Conservation (phyloP, 2,329 filamentous ascomycete species). For the Podosphaera fusca region DNA sequence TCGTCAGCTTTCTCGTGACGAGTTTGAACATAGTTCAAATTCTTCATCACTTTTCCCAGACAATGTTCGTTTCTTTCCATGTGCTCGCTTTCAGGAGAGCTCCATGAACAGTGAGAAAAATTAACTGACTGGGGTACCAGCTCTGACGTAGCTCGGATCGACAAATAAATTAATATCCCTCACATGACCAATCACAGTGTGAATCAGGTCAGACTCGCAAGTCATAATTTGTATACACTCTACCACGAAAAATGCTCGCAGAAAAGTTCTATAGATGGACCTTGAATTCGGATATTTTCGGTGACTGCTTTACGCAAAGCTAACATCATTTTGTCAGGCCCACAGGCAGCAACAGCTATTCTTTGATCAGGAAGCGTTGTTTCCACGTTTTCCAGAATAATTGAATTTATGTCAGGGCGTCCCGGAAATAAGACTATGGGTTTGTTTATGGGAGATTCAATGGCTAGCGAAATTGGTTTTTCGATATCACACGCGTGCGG, state of each 20-base stretch:
- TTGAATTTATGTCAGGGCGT: conserved; percentile 19
- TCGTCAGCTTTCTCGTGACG: too few species aligned
- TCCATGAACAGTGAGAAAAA: too few species aligned
- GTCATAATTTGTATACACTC: not conserved
- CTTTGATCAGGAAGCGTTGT: conserved; percentile 17
- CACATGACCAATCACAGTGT: too few species aligned
- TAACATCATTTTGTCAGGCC: conserved; percentile 22
- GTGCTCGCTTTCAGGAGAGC: too few species aligned
- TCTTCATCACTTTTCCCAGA: too few species aligned
- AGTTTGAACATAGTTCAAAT: too few species aligned
- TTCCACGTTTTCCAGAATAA: conserved; percentile 19
- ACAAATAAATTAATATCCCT: too few species aligned
- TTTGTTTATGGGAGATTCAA: conserved; percentile 1
- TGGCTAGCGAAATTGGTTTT: not conserved
- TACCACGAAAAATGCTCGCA: conserved; percentile 17
- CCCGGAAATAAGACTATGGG: conserved; percentile 12
- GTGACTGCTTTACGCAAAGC: conserved; percentile 22
- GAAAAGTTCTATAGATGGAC: conserved; percentile 25
- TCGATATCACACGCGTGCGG: not conserved
- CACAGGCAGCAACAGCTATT: conserved; percentile 25
- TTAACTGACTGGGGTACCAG: too few species aligned
- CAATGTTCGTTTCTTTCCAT: too few species aligned
- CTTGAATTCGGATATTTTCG: conserved; percentile 20
- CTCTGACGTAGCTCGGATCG: too few species aligned
- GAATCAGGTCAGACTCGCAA: too few species aligned